Base-by-base conservation (phyloP, 352 stramenopile genomes). In the Chrysophaeum taylorii region DNA sequence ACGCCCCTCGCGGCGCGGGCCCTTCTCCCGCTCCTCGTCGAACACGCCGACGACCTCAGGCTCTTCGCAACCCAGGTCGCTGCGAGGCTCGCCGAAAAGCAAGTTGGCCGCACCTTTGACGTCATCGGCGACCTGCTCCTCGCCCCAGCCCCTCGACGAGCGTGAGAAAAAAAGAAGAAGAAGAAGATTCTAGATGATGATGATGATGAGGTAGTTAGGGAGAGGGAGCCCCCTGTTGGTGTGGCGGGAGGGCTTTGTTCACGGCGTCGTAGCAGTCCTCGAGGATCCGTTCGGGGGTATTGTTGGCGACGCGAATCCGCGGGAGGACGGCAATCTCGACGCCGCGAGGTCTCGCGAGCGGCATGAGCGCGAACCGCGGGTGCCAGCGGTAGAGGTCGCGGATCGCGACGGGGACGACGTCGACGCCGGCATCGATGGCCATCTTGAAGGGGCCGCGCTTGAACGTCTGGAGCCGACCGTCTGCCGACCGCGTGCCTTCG, bases 371-470 rank as follows among this genome's bases (percentile, higher is more conserved):
- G 5, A 36, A 66, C 14, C 33, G 57, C 33, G 57, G 57, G 35
- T 66, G 57, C 33, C 31, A 71, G 35, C 36, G 21, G 48, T 73
- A 31, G 23, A 75, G 64, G 48, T 73, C 64, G 39, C 70, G 68
- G 42, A 75, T 70, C 21, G 66, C 61, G 36, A 75, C 42, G 23
- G 70, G 70, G 12, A 75, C 35, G 33, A 75, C 61, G 39, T 57
- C 35, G 0, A 75, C 70, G 14, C 66, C 70, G 33, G 70, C 64
- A 38, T 43, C 43, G 23, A 50, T 75, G 29, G 70, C 70, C 64
- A 75, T 75, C 50, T 63, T 63, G 60, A 75, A 75, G 41, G 70
- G 50, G 1, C 70, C 70, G 23, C 64, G 31, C 53, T 74, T 74
- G 38, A 74, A 74, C 12, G 29, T 37, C 27, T 67, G n/a, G 9